A percentile compares a stretch with the other conserved stretches of the same genome.
Evolutionary conservation across 2,329 filamentous ascomycete species (phyloP).

Genomic region (Diaporthe humulicola): DNA sequence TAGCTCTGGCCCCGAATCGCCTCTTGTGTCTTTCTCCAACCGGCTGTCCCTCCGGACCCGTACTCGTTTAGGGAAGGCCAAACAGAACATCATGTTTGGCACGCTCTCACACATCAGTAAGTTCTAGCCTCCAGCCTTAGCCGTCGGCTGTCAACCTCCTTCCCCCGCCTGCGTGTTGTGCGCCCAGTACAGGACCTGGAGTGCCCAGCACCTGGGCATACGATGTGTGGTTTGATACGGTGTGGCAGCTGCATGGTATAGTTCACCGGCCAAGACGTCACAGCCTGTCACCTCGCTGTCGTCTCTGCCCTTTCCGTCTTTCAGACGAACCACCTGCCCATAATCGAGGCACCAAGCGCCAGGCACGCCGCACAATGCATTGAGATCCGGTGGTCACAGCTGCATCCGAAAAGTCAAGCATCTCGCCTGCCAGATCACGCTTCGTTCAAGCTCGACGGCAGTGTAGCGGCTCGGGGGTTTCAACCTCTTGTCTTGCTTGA

Average conservation of each 20-base stretch:
- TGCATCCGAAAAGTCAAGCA: constrained; percentile 16
- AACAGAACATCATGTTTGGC: constrained; percentile 56
- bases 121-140: constrained; percentile 42
- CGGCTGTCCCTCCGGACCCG: background rate
- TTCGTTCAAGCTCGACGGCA: constrained; percentile 14
- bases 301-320: background rate
- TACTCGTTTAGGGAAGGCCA: background rate
- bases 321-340: constrained; percentile 18
- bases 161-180: too few species aligned
- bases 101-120: constrained; percentile 56
- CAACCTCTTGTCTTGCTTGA: constrained; percentile 30
- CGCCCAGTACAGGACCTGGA: too few species aligned
- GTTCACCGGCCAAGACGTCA: constrained; percentile 13
- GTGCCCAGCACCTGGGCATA: background rate
- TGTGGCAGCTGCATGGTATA: background rate
- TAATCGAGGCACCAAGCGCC: constrained; percentile 7
- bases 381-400: constrained; percentile 12
- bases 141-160: background rate
- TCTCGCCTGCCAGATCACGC: constrained; percentile 6
- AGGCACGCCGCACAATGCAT: constrained; percentile 2
- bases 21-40: background rate
- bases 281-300: constrained; percentile 12
- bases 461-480: constrained; percentile 28
- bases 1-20: constrained; percentile 24
- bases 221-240: constrained; percentile 10